Conservation (phyloP, 2,329 filamentous ascomycete genomes). For the Penicillium sp. region DNA sequence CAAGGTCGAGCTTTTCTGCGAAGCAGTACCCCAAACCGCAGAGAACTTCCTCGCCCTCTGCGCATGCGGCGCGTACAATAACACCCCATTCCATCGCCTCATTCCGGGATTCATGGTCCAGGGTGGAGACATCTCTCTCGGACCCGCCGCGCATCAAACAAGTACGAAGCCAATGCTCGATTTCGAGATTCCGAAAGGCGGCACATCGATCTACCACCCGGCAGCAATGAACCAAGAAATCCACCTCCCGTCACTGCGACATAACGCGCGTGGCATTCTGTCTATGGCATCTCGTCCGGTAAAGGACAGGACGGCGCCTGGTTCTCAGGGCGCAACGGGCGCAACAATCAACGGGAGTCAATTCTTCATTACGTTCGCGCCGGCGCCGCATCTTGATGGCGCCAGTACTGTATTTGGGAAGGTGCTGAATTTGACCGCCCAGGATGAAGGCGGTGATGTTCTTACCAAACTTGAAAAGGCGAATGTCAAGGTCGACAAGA, state of each 20-base stretch:
- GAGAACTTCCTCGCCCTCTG: slow-evolving; percentile 65
- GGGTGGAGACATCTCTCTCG: slow-evolving; percentile 47
- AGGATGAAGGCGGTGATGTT: slow-evolving; percentile 40
- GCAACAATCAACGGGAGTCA: slow-evolving; percentile 48
- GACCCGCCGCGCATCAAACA: slow-evolving; percentile 35
- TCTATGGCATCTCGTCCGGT: slow-evolving; percentile 51
- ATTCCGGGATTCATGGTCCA: slow-evolving; percentile 59
- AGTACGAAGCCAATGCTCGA: slow-evolving; percentile 36
- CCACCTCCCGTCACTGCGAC: slow-evolving; percentile 47
- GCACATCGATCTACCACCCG: slow-evolving; percentile 48
- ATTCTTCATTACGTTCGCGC: slow-evolving; percentile 56
- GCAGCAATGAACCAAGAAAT: slow-evolving; percentile 55
- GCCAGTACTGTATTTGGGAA: slow-evolving; percentile 60
- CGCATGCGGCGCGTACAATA: slow-evolving; percentile 53
- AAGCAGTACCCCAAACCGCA: slow-evolving; percentile 83
- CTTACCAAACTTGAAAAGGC: slow-evolving; percentile 49
- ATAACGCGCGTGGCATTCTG: slow-evolving; percentile 50
- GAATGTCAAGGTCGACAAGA: slow-evolving; percentile 55
- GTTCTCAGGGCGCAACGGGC: slow-evolving; percentile 36
- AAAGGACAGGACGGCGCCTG: slow-evolving; percentile 39
- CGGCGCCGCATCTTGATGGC: slow-evolving; percentile 56
- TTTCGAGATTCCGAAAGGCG: slow-evolving; percentile 46
- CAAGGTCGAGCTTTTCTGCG: slow-evolving; percentile 94
- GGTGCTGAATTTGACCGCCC: slow-evolving; percentile 41
- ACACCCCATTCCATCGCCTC: slow-evolving; percentile 55